Conservation (phyloP, 2,329 filamentous ascomycete genomes). For the Fusarium pseudocircinatum region DNA sequence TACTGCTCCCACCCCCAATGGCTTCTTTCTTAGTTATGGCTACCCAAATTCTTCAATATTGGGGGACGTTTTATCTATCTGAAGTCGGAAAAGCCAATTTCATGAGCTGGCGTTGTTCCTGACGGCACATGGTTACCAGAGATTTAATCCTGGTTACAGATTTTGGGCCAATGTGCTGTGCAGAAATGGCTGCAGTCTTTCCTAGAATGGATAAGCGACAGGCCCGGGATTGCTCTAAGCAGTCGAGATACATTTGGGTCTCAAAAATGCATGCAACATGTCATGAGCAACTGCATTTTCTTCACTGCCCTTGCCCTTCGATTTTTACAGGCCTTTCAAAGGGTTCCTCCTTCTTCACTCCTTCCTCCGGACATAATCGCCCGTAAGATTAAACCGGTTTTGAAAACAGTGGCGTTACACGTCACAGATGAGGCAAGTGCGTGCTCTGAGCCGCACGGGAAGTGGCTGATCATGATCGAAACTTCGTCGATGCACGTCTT, state of each 20-base stretch:
- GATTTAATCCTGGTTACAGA: slow-evolving; percentile 14
- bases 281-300: neutral
- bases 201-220: slow-evolving; percentile 21
- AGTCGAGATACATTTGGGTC: slow-evolving; percentile 8
- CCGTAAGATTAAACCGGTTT: slow-evolving; percentile 30
- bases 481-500: neutral
- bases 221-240: neutral
- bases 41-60: slow-evolving; percentile 33
- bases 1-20: slow-evolving; percentile 33
- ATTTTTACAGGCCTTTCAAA: neutral
- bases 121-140: slow-evolving; percentile 27
- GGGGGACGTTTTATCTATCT: slow-evolving; percentile 19
- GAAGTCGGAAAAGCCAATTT: slow-evolving; percentile 13
- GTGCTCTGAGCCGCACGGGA: slow-evolving; percentile 6
- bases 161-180: slow-evolving; percentile 2
- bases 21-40: neutral
- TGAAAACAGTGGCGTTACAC: slow-evolving; percentile 27
- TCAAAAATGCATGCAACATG: slow-evolving; percentile 7
- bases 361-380: slow-evolving; percentile 18
- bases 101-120: slow-evolving; percentile 26
- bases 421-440: slow-evolving; percentile 28
- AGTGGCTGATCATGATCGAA: slow-evolving; percentile 23
- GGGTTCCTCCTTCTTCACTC: neutral
- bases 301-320: slow-evolving; percentile 4
- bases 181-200: neutral